Percentiles rank a stretch among this genome's conserved stretches.
Conservation (phyloP, 257 asterid species). For the Capsicum pubescens region DNA sequence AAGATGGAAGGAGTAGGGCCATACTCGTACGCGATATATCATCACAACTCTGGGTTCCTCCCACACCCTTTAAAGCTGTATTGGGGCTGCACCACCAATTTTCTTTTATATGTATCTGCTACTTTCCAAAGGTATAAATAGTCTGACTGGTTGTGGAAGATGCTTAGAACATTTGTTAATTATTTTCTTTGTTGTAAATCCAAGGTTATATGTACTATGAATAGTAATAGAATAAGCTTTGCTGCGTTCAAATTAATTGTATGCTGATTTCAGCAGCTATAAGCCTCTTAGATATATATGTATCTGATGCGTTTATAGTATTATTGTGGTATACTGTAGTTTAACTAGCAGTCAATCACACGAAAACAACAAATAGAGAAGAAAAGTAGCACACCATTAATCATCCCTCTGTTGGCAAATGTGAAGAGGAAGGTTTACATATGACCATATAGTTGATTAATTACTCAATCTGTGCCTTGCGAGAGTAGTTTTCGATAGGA, state of each 20-base stretch:
- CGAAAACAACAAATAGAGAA: not conserved
- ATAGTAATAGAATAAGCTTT: conserved; percentile 24
- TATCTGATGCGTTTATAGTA: not conserved
- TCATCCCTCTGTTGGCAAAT: not conserved
- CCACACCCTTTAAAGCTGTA: conserved; percentile 28
- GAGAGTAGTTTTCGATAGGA: not conserved
- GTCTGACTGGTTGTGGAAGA: not conserved
- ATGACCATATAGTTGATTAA: not conserved
- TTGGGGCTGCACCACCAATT: not conserved
- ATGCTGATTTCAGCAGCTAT: conserved; percentile 4
- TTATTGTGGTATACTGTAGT: not conserved
- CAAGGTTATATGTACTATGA: conserved; percentile 15
- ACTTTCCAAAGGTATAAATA: conserved; percentile 2
- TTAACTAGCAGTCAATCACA: not conserved
- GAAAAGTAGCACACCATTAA: not conserved
- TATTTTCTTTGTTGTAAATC: conserved; percentile 20
- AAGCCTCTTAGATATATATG: not conserved
- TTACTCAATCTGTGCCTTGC: not conserved
- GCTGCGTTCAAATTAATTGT: not conserved
- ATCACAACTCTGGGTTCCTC: conserved; percentile 34
- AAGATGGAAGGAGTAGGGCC: conserved; percentile 35
- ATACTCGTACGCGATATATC: not conserved
- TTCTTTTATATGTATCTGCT: not conserved
- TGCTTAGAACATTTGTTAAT: conserved; percentile 18
- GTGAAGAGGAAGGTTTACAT: not conserved